Conservation (phyloP, 331 rosid species). For the Saraca asoca region DNA sequence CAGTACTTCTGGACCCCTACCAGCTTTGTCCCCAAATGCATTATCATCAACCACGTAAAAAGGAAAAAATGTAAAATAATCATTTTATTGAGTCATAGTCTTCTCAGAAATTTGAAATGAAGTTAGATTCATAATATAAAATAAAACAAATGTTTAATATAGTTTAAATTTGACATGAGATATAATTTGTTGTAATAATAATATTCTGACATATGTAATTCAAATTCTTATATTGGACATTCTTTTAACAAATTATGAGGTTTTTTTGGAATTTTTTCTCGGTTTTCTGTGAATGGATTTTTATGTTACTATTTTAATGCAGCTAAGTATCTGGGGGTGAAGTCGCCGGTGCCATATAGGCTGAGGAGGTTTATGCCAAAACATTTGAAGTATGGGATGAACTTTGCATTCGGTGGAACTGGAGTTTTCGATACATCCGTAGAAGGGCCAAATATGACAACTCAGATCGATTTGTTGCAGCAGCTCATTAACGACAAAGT, state of each 20-base stretch:
- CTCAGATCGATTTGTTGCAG: conserved; percentile 41
- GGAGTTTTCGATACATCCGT: conserved; percentile 40
- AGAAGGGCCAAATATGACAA: conserved; percentile 42
- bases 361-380: conserved; percentile 7
- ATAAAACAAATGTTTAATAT: too few relatives aligned
- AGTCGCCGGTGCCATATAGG: conserved; percentile 41
- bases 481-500: conserved; percentile 27
- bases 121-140: too few relatives aligned
- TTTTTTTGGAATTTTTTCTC: too few relatives aligned
- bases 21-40: neutral
- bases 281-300: too few relatives aligned
- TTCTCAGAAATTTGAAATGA: too few relatives aligned
- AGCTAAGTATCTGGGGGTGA: conserved; percentile 47
- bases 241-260: too few relatives aligned
- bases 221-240: too few relatives aligned
- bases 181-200: too few relatives aligned
- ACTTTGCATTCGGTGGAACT: conserved; percentile 49
- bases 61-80: neutral
- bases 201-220: too few relatives aligned
- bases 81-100: too few relatives aligned
- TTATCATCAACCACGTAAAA: neutral
- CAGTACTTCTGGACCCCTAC: neutral
- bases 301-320: conserved; percentile 9
- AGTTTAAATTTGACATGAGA: too few relatives aligned
- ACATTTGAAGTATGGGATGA: conserved; percentile 45